Base-by-base conservation (phyloP, 116 monocot genomes). In the Zostera marina region DNA sequence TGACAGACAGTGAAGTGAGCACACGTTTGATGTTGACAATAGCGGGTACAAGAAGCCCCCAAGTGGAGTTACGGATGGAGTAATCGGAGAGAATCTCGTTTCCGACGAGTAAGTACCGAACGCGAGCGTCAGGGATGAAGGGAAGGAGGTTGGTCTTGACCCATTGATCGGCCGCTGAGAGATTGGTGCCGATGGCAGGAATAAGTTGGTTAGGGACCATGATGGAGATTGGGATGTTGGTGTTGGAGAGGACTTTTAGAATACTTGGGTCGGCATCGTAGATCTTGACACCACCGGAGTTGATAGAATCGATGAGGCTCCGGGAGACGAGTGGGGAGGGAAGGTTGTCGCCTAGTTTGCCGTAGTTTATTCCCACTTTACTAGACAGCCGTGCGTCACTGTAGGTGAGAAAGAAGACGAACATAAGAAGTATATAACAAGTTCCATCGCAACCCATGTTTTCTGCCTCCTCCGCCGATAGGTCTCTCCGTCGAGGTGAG, bases 91-190 rank as follows among this genome's bases (percentile, higher is more conserved):
- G 80, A 22, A 96, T 57, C 78, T 96, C 96, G 78, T 96, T 96
- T 10, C 96, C 89, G 61, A 89, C 96, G 74, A 96, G 81, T 68
- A 96, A 80, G 78, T 73, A 82, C 45, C 79, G 79, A 69, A 94
- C 49, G 54, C 71, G 72, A 63, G 77, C 49, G 16, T n/a, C n/a
- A 42, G 70, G 58, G 58, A 53, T 59, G 75, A 77, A 82, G 24
- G 88, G 88, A 64, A 73, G 67, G 68, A 89, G 59, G 68, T 82
- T 79, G 51, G 74, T 4, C 44, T 25, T 9, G 56, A 94, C 53
- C 94, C 94, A 88, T 32, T 7, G 47, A 63, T 77, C 75, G 56
- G 85, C 77, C 57, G 68, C 55, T 55, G 82, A 75, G 16, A 53
- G 61, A 63, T 84, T 88, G 61, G 71, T 26, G 74, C 81, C 76